Evolutionary conservation across 805 yeast genomes (phyloP), one percentile per base, ranked within the genome.

Genomic region (Wickerhamiella dianesei): DNA sequence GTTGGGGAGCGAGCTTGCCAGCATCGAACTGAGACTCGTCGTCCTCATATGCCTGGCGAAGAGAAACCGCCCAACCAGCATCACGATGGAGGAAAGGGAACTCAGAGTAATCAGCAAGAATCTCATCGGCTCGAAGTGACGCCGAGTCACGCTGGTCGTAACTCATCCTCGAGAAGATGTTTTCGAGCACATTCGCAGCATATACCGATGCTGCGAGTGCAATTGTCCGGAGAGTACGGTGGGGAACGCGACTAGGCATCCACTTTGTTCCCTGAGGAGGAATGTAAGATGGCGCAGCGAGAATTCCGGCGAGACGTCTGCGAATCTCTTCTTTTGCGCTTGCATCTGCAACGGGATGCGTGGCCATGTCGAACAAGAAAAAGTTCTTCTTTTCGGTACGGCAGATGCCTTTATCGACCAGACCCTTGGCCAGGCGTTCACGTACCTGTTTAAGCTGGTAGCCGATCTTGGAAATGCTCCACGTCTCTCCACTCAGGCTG

Each of bases 371-470:
- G 58, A 92, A 92, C 46, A 92, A 69, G 59, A 92, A 77, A 62
- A 92, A 92, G 67, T 86, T 92, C 63, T 88, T 86, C 64, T 94
- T 78, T 65, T 92, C 98, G 5, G 98, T 92, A 68, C 96, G 80
- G 59, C 94, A 73, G 41, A 92, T 80, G 19, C 98, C 97, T 67
- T 92, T 92, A 64, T 92, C 98, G 36, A 94, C 98, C 45, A 92
- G 72, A 0, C 98, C 98, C 66, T 92, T 92, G 47, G 96, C 94
- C 53, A 92, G 72, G 56, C 98, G 75, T 66, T 92, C 98, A 61
- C 98, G 78, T 3, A 92, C 98, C 68, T 92, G 98, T 61, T 92
- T 92, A 63, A 92, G 75, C 67, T 92, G 98, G 68, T 89, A 92
- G 59, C 81, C 82, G 56, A 89, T 87, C 63, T 92, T 92, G 76